These are phyloP conservation scores for Cadophora sp. DNA, from an alignment of 2,329 filamentous ascomycete genomes.

Conservation along the genomic window DNA sequence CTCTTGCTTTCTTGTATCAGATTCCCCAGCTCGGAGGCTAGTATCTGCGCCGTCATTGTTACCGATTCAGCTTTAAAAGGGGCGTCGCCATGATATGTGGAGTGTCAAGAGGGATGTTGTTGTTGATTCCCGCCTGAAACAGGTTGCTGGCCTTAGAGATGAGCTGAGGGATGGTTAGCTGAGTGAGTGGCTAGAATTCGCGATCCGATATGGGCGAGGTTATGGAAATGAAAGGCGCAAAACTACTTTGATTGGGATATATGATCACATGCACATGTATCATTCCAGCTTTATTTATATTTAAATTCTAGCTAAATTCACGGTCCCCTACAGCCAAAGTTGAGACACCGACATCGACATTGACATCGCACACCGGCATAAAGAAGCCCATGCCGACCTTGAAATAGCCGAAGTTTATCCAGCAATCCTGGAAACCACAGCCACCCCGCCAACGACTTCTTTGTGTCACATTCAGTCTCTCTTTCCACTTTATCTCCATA, in stretches of 20 bases:
- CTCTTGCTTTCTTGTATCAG: constrained; percentile 95
- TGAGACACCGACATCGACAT: constrained; percentile 1
- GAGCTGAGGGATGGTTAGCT: constrained; percentile 9
- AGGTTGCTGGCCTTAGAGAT: constrained; percentile 11
- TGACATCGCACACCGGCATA: constrained; percentile 9
- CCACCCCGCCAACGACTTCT: constrained; percentile 19
- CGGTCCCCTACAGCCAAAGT: neutral
- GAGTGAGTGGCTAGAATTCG: constrained; percentile 1
- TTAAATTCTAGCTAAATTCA: neutral
- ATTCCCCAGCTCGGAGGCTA: constrained; percentile 86
- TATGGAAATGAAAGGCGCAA: neutral
- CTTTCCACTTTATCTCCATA: neutral
- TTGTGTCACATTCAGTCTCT: constrained; percentile 15
- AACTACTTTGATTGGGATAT: neutral
- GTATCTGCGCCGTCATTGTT: constrained; percentile 86
- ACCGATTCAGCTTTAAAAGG: constrained; percentile 21
- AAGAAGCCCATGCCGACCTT: neutral
- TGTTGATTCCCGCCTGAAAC: constrained; percentile 18
- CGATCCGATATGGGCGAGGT: neutral
- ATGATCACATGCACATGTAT: neutral
- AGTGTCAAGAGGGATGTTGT: constrained; percentile 14
- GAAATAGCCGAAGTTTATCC: constrained; percentile 16
- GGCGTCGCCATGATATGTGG: constrained; percentile 13
- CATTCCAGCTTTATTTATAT: too few species aligned
- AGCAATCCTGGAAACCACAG: neutral